Evolutionary conservation across 2,329 filamentous ascomycete species (phyloP).

Genomic region (Tolypocladium cylindrosporum): DNA sequence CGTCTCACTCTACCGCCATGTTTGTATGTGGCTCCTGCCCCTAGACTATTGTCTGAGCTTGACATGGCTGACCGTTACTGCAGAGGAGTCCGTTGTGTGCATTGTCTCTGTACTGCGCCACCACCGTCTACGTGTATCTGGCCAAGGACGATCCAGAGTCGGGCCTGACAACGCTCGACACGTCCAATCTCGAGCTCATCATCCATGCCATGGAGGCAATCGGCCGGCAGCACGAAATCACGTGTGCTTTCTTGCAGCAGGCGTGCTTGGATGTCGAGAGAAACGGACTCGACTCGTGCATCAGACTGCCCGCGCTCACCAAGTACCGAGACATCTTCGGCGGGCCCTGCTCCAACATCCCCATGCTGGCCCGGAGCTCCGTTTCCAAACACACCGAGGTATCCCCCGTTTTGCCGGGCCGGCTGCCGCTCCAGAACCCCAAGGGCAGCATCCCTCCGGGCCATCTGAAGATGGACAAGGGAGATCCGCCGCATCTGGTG

Average conservation of each 20-base stretch:
- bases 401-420: slow-evolving; percentile 32
- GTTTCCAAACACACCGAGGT: slow-evolving; percentile 30
- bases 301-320: slow-evolving; percentile 25
- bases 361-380: slow-evolving; percentile 35
- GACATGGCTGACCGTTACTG: neutral
- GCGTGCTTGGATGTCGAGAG: slow-evolving; percentile 69
- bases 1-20: slow-evolving; percentile 58
- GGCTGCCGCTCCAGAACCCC: slow-evolving; percentile 25
- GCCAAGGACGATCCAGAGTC: slow-evolving; percentile 57
- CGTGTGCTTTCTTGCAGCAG: slow-evolving; percentile 76
- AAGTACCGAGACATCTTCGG: slow-evolving; percentile 20
- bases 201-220: slow-evolving; percentile 70
- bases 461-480: slow-evolving; percentile 4
- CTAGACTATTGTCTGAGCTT: neutral
- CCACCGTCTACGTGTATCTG: slow-evolving; percentile 73
- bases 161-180: slow-evolving; percentile 37
- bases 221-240: slow-evolving; percentile 63
- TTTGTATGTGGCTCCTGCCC: slow-evolving; percentile 40
- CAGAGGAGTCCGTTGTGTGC: slow-evolving; percentile 35
- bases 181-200: slow-evolving; percentile 59
- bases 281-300: slow-evolving; percentile 27
- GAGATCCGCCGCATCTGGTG: neutral
- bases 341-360: slow-evolving; percentile 27
- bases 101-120: slow-evolving; percentile 77
- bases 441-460: slow-evolving; percentile 5